phyloP scores from a whole-genome alignment of 2,329 filamentous ascomycete genomes.

The Dichotomopilus funicola region DNA sequence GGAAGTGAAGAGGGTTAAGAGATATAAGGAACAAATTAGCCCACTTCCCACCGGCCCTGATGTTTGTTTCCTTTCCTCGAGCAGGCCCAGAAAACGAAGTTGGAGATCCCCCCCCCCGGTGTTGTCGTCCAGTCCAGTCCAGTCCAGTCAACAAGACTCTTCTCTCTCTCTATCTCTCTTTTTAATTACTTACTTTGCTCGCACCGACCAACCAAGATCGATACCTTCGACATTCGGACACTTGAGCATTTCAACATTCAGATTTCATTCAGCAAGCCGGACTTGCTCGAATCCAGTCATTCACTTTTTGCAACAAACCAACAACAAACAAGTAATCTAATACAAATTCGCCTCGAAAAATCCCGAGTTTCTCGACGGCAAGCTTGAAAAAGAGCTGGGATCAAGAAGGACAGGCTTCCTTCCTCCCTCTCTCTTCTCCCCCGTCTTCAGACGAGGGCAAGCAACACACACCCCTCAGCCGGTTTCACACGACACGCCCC shows the following conservation, averaged over 20 bases:
- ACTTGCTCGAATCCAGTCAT: slow-evolving; percentile 51
- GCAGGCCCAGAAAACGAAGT: slow-evolving; percentile 36
- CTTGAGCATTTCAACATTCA: slow-evolving; percentile 15
- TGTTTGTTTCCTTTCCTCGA: slow-evolving; percentile 36
- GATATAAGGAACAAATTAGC: slow-evolving; percentile 50
- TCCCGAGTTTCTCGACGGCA: no score
- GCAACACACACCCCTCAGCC: slow-evolving; percentile 13
- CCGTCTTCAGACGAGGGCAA: no score
- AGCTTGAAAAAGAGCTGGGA: slow-evolving; percentile 8
- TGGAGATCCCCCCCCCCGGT: slow-evolving; percentile 29
- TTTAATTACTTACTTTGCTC: slow-evolving; percentile 30
- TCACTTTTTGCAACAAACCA: slow-evolving; percentile 33
- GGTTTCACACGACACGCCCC: slow-evolving; percentile 18
- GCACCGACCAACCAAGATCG: slow-evolving; percentile 26
- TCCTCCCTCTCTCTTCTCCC: background rate
- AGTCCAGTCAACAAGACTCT: slow-evolving; percentile 32
- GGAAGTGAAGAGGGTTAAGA: slow-evolving; percentile 44
- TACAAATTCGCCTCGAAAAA: no score
- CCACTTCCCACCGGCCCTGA: slow-evolving; percentile 35
- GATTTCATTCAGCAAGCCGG: slow-evolving; percentile 49
- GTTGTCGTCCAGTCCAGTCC: slow-evolving; percentile 42
- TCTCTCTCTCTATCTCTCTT: slow-evolving; percentile 27
- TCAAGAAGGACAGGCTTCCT: slow-evolving; percentile 9
- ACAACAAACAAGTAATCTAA: slow-evolving; percentile 25
- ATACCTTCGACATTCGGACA: slow-evolving; percentile 16